Base-by-base conservation (phyloP, 176 grass and related monocot genomes). In the Tillandsia leiboldiana region DNA sequence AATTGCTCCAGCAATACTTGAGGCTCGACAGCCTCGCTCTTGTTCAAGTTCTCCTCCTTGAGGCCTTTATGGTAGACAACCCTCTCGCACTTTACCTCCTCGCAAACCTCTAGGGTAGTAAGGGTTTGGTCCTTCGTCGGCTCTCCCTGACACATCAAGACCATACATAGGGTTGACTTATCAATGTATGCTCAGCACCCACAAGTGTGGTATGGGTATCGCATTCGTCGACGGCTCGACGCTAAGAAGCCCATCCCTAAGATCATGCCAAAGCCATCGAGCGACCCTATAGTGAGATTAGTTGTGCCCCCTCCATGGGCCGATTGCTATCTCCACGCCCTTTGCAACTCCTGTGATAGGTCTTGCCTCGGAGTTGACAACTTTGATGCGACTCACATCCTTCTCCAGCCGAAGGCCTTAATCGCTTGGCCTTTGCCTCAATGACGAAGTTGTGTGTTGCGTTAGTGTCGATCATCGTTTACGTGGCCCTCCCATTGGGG, bases 151-250 rank as follows among this genome's bases (percentile, higher is more conserved):
- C 29, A 33, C 4, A 33, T n/a, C 12, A 0, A 12, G 14, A 56
- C 53, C 12, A 56, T 56, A n/a, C 53, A 56, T 14, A 2, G 12
- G 14, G n/a, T n/a, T n/a, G 14, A 12, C n/a, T 56, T 1, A 14
- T 56, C 53, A 5, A 56, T 12, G 13, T 24, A 56, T 2, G 1
- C 12, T 56, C 12, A 56, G 13, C 7, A n/a, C 10, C n/a, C 53
- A 3, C n/a, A 56, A 8, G 12, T 56, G 53, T 56, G 53, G 53
- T n/a, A 56, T 3, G 12, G 11, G 53, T 2, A 56, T 2, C 8
- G 9, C 1, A 0, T 56, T n/a, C 3, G 12, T n/a, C 2, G 10
- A 3, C 0, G 52, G 3, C 2, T n/a, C 2, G 10, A 3, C 0
- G 52, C 11, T 11, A 54, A 15, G 15, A 54, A 54, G 3, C 13